Percentiles rank a stretch among this genome's conserved stretches.
These are phyloP conservation scores for Phytophthora sansomeana DNA, from an alignment of 352 stramenopile genomes.

Conservation along the genomic window DNA sequence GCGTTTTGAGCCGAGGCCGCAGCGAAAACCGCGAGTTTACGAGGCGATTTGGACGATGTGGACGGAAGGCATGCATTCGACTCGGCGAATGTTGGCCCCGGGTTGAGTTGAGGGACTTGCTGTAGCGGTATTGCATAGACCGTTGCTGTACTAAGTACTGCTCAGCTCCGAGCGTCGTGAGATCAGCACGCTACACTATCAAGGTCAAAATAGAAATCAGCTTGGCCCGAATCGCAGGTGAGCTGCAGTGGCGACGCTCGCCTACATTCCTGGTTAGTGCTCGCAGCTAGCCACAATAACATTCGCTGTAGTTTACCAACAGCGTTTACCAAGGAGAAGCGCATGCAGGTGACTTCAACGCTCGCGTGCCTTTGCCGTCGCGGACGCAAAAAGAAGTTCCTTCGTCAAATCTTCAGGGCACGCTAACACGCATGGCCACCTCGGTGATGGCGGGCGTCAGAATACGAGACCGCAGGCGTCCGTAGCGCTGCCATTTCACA, in stretches of 20 bases:
- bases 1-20: not conserved
- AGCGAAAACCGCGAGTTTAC: not conserved
- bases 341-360: not conserved
- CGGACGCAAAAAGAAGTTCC: not conserved
- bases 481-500: no score
- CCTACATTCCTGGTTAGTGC: not conserved
- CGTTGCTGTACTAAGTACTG: not conserved
- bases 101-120: not conserved
- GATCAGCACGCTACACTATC: not conserved
- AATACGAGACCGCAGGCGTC: no score
- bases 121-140: not conserved
- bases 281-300: no score
- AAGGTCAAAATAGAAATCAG: constrained; percentile 1
- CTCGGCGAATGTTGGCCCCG: not conserved
- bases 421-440: not conserved
- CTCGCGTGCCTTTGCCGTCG: not conserved
- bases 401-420: not conserved
- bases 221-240: not conserved
- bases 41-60: not conserved
- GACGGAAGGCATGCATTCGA: not conserved
- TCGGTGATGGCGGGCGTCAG: not conserved
- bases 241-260: not conserved
- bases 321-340: not conserved
- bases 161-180: not conserved
- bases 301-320: no score